A percentile compares a stretch with the other conserved stretches of the same genome.
Evolutionary conservation across 2,329 filamentous ascomycete species (phyloP).

Genomic region (Aspergillus uvarum): DNA sequence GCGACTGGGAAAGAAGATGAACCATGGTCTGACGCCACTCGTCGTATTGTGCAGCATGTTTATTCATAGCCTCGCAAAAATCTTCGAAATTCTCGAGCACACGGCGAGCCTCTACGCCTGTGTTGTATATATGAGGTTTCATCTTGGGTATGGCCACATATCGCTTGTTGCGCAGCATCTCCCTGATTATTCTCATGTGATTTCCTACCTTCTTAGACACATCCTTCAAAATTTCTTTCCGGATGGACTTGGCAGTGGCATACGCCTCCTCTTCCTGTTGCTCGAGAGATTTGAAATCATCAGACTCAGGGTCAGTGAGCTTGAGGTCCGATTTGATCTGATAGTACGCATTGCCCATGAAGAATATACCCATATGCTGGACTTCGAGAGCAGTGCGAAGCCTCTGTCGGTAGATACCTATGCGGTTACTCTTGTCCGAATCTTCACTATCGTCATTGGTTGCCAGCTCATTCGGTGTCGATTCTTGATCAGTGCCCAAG

Average conservation of each 20-base stretch:
- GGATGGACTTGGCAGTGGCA: constrained; percentile 71
- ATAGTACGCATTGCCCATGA: constrained; percentile 77
- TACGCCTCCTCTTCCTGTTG: constrained; percentile 71
- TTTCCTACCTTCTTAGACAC: constrained; percentile 58
- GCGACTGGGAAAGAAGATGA: constrained; percentile 67
- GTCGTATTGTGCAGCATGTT: constrained; percentile 68
- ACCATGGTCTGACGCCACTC: constrained; percentile 74
- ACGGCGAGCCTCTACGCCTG: constrained; percentile 71
- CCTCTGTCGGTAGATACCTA: constrained; percentile 62
- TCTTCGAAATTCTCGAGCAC: constrained; percentile 66
- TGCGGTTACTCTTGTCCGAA: constrained; percentile 45
- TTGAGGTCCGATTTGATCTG: constrained; percentile 74
- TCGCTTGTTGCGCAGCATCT: constrained; percentile 52
- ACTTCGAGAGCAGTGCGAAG: constrained; percentile 74
- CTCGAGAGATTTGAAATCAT: constrained; percentile 66
- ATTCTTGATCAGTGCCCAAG: constrained; percentile 21
- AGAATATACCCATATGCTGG: constrained; percentile 80
- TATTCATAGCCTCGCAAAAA: constrained; percentile 66
- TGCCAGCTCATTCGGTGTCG: constrained; percentile 9
- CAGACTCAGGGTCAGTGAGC: constrained; percentile 64
- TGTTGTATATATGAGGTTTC: constrained; percentile 50
- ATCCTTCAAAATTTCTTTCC: constrained; percentile 72
- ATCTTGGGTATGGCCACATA: constrained; percentile 67
- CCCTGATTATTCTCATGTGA: constrained; percentile 63
- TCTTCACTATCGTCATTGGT: constrained; percentile 42